A percentile compares a stretch with the other conserved stretches of the same genome.
Conservation (phyloP, 495 filamentous ascomycete species). For the Parmelia sp. region DNA sequence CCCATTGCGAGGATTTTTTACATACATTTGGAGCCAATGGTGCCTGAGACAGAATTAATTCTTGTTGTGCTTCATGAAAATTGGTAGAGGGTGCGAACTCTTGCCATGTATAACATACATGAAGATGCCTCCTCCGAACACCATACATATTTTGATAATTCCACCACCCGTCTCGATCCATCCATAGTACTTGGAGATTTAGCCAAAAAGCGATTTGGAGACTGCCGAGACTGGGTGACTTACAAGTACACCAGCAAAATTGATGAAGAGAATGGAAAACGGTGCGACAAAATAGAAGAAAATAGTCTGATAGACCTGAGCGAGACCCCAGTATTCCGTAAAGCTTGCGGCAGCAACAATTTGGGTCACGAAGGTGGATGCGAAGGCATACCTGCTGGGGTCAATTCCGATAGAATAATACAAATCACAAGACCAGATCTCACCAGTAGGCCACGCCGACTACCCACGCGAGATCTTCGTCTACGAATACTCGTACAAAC, state of each 20-base stretch:
- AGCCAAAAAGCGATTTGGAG: not conserved
- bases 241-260: constrained; percentile 34
- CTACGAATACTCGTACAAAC: constrained; percentile 33
- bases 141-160: constrained; percentile 34
- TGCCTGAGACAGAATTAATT: not conserved
- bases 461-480: constrained; percentile 31
- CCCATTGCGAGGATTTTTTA: not conserved
- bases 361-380: constrained; percentile 37
- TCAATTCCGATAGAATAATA: not conserved
- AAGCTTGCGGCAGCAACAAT: constrained; percentile 37
- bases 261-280: constrained; percentile 31
- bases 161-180: constrained; percentile 37
- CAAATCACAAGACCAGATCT: not conserved
- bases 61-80: not conserved
- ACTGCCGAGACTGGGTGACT: not conserved
- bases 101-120: constrained; percentile 34
- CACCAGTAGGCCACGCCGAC: constrained; percentile 17
- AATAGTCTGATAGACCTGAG: constrained; percentile 28
- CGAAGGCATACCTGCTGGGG: constrained; percentile 39
- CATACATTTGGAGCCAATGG: constrained; percentile 6
- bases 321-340: constrained; percentile 34
- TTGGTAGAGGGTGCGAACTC: constrained; percentile 21
- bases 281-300: constrained; percentile 33
- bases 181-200: constrained; percentile 33
- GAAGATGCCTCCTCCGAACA: constrained; percentile 29